A percentile compares a stretch with the other conserved stretches of the same genome.
These are phyloP conservation scores for Clonostachys chloroleuca DNA, from an alignment of 2,329 filamentous ascomycete genomes.

Conservation along the genomic window DNA sequence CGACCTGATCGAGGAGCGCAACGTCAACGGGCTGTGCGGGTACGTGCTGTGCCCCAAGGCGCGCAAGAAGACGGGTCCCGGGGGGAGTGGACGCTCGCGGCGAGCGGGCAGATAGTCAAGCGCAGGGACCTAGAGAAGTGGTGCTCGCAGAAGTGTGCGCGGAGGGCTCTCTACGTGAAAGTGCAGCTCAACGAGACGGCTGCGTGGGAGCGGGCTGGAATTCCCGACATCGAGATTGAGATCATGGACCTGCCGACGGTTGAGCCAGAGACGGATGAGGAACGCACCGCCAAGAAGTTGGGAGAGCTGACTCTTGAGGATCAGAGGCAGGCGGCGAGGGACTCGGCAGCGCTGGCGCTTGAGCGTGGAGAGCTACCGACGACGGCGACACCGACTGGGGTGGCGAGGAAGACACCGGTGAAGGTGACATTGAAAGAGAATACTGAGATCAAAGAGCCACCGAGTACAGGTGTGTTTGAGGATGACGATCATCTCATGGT, in stretches of 20 bases:
- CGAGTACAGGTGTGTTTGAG: constrained; percentile 3
- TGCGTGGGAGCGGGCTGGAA: constrained; percentile 73
- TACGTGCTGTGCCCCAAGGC: constrained; percentile 73
- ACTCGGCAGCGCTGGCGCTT: constrained; percentile 39
- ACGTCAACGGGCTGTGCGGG: constrained; percentile 76
- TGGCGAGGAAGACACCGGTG: constrained; percentile 14
- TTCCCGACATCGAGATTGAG: constrained; percentile 51
- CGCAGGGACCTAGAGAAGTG: constrained; percentile 75
- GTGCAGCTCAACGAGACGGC: constrained; percentile 84
- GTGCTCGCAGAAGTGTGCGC: constrained; percentile 78
- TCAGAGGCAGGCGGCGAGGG: constrained; percentile 29
- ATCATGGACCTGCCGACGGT: constrained; percentile 43
- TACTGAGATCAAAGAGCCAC: constrained; percentile 10
- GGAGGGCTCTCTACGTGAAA: constrained; percentile 77
- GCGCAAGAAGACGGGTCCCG: constrained; percentile 50
- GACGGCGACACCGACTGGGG: constrained; percentile 1
- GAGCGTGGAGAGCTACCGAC: constrained; percentile 35
- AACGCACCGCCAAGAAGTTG: constrained; percentile 27
- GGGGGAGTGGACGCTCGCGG: constrained; percentile 66
- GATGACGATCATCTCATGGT: constrained; percentile 37
- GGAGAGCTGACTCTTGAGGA: constrained; percentile 38
- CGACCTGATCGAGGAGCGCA: constrained; percentile 82
- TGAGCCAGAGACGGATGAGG: constrained; percentile 35
- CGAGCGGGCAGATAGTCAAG: constrained; percentile 55
- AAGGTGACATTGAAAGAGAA: constrained; percentile 50